These are phyloP conservation scores for Backusella circina DNA, from an alignment of 192 early-diverging fungal species.

Conservation along the genomic window DNA sequence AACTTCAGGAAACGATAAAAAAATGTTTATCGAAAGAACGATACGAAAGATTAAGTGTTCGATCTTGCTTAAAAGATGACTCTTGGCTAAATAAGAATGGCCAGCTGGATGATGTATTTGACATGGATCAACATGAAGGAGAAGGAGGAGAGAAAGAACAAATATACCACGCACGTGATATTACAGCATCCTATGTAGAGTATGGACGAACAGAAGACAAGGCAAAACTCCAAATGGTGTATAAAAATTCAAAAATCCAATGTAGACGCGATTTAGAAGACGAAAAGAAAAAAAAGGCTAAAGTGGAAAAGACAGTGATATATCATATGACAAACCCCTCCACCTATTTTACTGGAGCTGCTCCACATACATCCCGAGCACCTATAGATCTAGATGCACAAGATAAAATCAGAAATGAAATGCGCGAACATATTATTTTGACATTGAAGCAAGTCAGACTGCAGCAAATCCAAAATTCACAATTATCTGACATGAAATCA, in stretches of 20 bases:
- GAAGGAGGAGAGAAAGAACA: neutral
- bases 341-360: conserved; percentile 20
- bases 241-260: conserved; percentile 2
- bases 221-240: neutral
- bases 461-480: conserved; percentile 3
- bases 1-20: conserved; percentile 34
- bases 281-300: conserved; percentile 11
- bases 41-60: conserved; percentile 27
- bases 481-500: conserved; percentile 6
- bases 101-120: conserved; percentile 11
- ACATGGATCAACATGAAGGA: neutral
- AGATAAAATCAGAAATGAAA: conserved; percentile 15
- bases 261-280: conserved; percentile 19
- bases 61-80: conserved; percentile 34
- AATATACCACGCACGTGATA: neutral
- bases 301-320: conserved; percentile 23
- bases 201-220: neutral
- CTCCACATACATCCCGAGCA: conserved; percentile 6
- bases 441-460: conserved; percentile 12
- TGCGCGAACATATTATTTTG: conserved; percentile 17
- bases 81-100: conserved; percentile 37
- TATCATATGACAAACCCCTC: conserved; percentile 24
- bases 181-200: conserved; percentile 2
- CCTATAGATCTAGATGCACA: conserved; percentile 12
- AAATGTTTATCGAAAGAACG: conserved; percentile 41